phyloP scores from a whole-genome alignment of 78 protist species.

The Bodo saltans region DNA sequence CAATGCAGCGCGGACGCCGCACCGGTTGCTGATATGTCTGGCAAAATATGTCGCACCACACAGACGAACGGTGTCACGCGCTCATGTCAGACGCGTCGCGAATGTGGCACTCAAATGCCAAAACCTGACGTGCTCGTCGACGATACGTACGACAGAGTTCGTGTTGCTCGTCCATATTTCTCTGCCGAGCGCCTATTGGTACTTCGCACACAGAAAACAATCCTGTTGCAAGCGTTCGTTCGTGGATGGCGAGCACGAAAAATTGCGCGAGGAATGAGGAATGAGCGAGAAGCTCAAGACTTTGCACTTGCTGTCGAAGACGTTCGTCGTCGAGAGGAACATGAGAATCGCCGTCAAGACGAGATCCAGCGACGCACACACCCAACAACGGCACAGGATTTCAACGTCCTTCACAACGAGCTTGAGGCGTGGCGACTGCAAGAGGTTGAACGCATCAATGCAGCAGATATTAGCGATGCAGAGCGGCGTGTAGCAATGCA shows the following conservation, averaged over 20 bases:
- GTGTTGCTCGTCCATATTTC: constrained; percentile 40
- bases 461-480: constrained; percentile 6
- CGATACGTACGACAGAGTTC: constrained; percentile 13
- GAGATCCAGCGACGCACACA: constrained; percentile 64
- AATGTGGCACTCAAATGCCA: constrained; percentile 67
- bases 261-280: constrained; percentile 3
- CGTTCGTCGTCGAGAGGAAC: neutral
- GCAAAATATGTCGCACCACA: constrained; percentile 42
- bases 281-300: neutral
- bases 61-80: constrained; percentile 44
- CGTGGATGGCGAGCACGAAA: constrained; percentile 60
- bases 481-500: constrained; percentile 31
- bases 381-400: constrained; percentile 57
- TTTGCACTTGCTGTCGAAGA: neutral
- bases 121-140: constrained; percentile 27
- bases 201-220: constrained; percentile 17
- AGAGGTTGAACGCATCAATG: constrained; percentile 38
- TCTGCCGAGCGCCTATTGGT: constrained; percentile 30
- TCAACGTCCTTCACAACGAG: constrained; percentile 54
- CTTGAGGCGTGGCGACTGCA: constrained; percentile 55
- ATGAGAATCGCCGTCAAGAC: neutral
- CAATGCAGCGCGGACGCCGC: constrained; percentile 31
- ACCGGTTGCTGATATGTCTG: neutral
- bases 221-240: constrained; percentile 40
- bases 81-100: constrained; percentile 51